Evolutionary conservation across 495 filamentous ascomycete species (phyloP).

Genomic region (Tuber umbilicatum): DNA sequence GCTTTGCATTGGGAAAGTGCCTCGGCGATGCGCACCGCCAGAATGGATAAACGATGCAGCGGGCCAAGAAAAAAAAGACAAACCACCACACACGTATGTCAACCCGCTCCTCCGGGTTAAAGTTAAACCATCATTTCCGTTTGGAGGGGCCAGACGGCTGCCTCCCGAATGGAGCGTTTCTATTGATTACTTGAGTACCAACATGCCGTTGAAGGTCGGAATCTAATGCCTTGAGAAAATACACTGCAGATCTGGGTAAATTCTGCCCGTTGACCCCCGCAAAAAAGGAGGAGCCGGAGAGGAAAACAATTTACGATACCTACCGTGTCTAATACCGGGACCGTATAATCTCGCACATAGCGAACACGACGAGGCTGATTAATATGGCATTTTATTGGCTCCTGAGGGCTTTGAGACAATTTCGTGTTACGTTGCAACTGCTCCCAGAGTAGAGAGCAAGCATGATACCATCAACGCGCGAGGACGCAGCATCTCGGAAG

Average conservation of each 20-base stretch:
- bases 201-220: not conserved
- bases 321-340: not conserved
- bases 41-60: constrained; percentile 1
- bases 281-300: not conserved
- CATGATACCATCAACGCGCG: not conserved
- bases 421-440: too few species aligned
- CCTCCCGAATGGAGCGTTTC: not conserved
- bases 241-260: not conserved
- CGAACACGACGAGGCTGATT: too few species aligned
- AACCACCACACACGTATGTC: constrained; percentile 12
- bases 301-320: not conserved
- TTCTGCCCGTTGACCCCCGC: not conserved
- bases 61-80: not conserved
- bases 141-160: constrained; percentile 12
- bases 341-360: not conserved
- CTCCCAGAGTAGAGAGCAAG: not conserved
- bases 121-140: constrained; percentile 14
- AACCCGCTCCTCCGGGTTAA: constrained; percentile 29
- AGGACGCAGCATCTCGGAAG: not conserved
- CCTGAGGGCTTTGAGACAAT: too few species aligned
- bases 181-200: not conserved
- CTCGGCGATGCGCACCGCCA: not conserved
- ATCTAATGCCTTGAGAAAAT: not conserved
- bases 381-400: too few species aligned
- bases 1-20: not conserved